Percentiles rank a stretch among this genome's conserved stretches.
Evolutionary conservation across 176 grass and related monocot species (phyloP).

Genomic region (Alopecurus myosuroides): DNA sequence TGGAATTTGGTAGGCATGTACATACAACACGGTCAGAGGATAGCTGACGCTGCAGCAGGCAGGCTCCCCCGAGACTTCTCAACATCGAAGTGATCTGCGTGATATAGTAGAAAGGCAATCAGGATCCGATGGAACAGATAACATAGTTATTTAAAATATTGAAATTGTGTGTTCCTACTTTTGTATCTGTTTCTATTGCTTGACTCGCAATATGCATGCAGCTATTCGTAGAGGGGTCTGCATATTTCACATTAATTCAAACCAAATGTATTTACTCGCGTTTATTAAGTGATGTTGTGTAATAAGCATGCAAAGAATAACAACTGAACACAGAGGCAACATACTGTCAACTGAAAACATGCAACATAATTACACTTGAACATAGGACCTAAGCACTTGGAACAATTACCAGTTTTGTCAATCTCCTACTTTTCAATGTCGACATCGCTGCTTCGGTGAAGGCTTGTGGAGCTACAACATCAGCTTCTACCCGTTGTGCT

Average conservation of each 20-base stretch:
- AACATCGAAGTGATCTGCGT: constrained; percentile 31
- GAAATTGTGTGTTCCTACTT: not conserved
- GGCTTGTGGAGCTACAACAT: constrained; percentile 72
- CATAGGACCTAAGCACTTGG: not conserved
- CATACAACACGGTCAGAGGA: constrained; percentile 8
- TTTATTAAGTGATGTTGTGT: not conserved
- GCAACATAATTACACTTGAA: too few species aligned
- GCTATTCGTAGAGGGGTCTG: not conserved
- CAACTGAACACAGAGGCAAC: not conserved
- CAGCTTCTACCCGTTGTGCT: too few species aligned
- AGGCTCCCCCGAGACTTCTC: not conserved
- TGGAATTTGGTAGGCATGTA: not conserved
- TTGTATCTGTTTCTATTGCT: not conserved
- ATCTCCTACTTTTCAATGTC: constrained; percentile 56
- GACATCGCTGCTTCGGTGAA: constrained; percentile 63
- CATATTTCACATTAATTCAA: not conserved
- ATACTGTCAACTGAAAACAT: not conserved
- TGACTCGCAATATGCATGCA: not conserved
- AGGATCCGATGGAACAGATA: not conserved
- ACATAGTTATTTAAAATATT: not conserved
- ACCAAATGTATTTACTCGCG: not conserved
- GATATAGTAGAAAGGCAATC: not conserved
- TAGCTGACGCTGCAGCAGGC: not conserved
- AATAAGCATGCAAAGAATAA: not conserved
- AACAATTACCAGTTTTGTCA: constrained; percentile 54